Evolutionary conservation across 225 moss, liverwort and hornwort species (phyloP).

Genomic region (Pleurozium schreberi): DNA sequence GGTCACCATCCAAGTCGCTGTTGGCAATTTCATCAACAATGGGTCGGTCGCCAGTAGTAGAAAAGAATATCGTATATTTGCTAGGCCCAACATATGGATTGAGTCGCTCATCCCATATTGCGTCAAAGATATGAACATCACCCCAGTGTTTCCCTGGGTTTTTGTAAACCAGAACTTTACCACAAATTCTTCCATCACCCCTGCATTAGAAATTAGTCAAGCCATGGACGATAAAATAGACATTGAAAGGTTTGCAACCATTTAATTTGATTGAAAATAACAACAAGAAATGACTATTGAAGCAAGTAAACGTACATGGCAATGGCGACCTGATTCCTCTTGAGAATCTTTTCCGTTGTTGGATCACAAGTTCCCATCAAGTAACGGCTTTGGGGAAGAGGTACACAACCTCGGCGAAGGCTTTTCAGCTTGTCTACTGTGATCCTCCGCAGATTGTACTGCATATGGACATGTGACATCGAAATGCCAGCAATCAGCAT

Average conservation of each 20-base stretch:
- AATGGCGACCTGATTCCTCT: conserved; percentile 49
- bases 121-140: background rate
- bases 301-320: conserved; percentile 14
- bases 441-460: conserved; percentile 10
- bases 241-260: background rate
- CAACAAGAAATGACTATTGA: background rate
- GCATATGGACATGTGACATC: conserved; percentile 30
- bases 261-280: background rate
- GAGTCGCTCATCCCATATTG: background rate
- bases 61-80: background rate
- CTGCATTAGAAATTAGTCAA: conserved; percentile 16
- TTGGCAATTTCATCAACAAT: conserved; percentile 35
- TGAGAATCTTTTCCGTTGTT: conserved; percentile 21
- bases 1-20: conserved; percentile 40
- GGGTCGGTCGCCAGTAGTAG: background rate
- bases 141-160: background rate
- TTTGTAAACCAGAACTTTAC: background rate
- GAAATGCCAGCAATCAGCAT: conserved; percentile 48
- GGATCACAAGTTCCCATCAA: conserved; percentile 71
- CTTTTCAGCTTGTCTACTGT: conserved; percentile 1
- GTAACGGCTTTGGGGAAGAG: conserved; percentile 20
- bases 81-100: background rate
- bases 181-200: conserved; percentile 11
- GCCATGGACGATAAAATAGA: background rate
- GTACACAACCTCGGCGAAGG: conserved; percentile 34